Evolutionary conservation across 306 rosid species (phyloP).

Genomic region (Cicer chorassanicum): DNA sequence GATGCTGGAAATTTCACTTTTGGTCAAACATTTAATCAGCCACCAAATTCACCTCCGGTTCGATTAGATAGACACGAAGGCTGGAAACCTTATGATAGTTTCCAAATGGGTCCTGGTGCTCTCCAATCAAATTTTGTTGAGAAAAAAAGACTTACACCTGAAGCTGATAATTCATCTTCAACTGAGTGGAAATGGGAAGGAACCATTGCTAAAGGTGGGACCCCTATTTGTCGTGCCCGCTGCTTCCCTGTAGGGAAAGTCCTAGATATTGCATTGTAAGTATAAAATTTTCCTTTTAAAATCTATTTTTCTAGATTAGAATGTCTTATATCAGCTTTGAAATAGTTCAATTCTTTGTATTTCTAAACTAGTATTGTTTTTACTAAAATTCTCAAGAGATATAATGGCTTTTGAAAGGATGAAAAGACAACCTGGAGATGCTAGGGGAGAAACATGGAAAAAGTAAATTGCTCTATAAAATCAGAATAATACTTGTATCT

Average conservation of each 20-base stretch:
- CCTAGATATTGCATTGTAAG: conserved; percentile 84
- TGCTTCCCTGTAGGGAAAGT: conserved; percentile 96
- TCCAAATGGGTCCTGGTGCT: conserved; percentile 61
- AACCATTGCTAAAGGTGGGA: conserved; percentile 97
- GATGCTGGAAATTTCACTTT: conserved; percentile 58
- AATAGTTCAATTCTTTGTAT: neutral
- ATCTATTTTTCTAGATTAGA: conserved; percentile 9
- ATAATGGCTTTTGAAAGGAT: neutral
- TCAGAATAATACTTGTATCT: neutral
- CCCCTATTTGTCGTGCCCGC: conserved; percentile 94
- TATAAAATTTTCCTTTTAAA: conserved; percentile 42
- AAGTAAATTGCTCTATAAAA: neutral
- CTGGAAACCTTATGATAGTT: conserved; percentile 70
- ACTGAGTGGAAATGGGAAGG: conserved; percentile 99
- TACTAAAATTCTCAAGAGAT: conserved; percentile 12
- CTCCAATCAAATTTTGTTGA: conserved; percentile 55
- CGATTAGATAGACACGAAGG: conserved; percentile 62
- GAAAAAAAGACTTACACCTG: conserved; percentile 71
- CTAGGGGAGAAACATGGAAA: neutral
- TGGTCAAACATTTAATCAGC: conserved; percentile 64
- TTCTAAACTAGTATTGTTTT: conserved; percentile 28
- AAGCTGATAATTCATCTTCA: conserved; percentile 63
- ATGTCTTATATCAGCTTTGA: conserved; percentile 25
- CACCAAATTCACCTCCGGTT: conserved; percentile 54
- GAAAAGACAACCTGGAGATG: neutral